These are phyloP conservation scores for Ilex asprella DNA, from an alignment of 257 asterid genomes.

Conservation along the genomic window DNA sequence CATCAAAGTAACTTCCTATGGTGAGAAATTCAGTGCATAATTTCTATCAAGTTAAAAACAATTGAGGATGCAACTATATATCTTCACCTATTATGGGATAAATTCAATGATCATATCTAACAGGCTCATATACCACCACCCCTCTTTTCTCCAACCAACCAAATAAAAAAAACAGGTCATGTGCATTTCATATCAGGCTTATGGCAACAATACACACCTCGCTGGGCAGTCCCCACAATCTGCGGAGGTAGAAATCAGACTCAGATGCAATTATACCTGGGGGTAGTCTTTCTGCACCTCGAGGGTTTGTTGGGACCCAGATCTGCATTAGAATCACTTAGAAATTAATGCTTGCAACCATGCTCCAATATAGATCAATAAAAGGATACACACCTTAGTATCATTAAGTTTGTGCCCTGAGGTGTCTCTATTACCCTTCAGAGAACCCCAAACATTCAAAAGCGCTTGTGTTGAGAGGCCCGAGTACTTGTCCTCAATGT, in stretches of 20 bases:
- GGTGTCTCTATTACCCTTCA: slow-evolving; percentile 44
- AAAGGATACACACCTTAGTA: slow-evolving; percentile 38
- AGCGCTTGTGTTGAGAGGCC: slow-evolving; percentile 81
- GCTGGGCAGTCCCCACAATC: slow-evolving; percentile 77
- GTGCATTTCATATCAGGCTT: not conserved
- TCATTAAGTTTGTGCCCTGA: slow-evolving; percentile 28
- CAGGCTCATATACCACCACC: not conserved
- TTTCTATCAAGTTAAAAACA: too few species aligned
- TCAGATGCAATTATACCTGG: slow-evolving; percentile 55
- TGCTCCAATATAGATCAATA: not conserved
- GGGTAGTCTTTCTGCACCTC: slow-evolving; percentile 83
- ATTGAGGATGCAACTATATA: not conserved
- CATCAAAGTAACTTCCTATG: too few species aligned
- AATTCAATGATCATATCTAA: not conserved
- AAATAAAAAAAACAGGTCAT: not conserved
- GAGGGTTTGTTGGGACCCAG: slow-evolving; percentile 80
- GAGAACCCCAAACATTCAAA: slow-evolving; percentile 68
- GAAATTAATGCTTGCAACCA: not conserved
- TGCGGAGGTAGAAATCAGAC: slow-evolving; percentile 66
- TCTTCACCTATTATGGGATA: not conserved
- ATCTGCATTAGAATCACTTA: slow-evolving; percentile 39
- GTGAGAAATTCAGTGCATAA: too few species aligned
- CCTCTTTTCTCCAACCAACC: not conserved
- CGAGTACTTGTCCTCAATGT: slow-evolving; percentile 69
- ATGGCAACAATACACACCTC: slow-evolving; percentile 47